Percentiles rank a stretch among this genome's conserved stretches.
Evolutionary conservation across 805 yeast species (phyloP).

Genomic region (Yueomyces sinensis): DNA sequence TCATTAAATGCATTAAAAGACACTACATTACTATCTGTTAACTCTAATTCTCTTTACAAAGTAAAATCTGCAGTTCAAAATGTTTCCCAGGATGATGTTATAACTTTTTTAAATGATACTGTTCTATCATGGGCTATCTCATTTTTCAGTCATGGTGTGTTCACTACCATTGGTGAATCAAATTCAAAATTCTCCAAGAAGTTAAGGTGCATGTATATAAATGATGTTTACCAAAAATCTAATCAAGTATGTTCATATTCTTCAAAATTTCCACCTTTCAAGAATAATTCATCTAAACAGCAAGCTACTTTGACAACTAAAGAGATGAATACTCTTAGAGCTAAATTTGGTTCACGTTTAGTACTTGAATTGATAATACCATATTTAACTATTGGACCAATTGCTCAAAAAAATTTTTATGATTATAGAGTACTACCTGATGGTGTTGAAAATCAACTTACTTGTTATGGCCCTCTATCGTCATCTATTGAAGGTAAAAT

Average conservation of each 20-base stretch:
- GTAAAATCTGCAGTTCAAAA: background rate
- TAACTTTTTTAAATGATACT: constrained; percentile 7
- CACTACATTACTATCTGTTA: constrained; percentile 14
- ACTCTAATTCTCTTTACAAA: constrained; percentile 4
- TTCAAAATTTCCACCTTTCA: constrained; percentile 5
- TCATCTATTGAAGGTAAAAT: constrained; percentile 51
- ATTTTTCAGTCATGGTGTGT: constrained; percentile 37
- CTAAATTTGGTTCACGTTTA: constrained; percentile 36
- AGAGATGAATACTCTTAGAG: constrained; percentile 30
- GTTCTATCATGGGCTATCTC: constrained; percentile 27
- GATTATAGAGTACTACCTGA: constrained; percentile 42
- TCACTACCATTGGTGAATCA: constrained; percentile 24
- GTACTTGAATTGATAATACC: constrained; percentile 35
- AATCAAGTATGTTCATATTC: constrained; percentile 9
- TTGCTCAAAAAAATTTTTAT: constrained; percentile 43
- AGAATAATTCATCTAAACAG: constrained; percentile 7
- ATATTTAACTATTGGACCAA: constrained; percentile 37
- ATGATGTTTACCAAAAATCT: constrained; percentile 15
- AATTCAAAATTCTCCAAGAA: constrained; percentile 1
- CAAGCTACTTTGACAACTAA: constrained; percentile 7
- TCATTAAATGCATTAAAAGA: constrained; percentile 7
- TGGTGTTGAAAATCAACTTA: constrained; percentile 18
- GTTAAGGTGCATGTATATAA: constrained; percentile 32
- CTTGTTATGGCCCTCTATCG: constrained; percentile 42
- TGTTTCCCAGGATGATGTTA: background rate